Evolutionary conservation across 768 basidiomycete genomes (phyloP).

Genomic region (Kwoniella sp.): DNA sequence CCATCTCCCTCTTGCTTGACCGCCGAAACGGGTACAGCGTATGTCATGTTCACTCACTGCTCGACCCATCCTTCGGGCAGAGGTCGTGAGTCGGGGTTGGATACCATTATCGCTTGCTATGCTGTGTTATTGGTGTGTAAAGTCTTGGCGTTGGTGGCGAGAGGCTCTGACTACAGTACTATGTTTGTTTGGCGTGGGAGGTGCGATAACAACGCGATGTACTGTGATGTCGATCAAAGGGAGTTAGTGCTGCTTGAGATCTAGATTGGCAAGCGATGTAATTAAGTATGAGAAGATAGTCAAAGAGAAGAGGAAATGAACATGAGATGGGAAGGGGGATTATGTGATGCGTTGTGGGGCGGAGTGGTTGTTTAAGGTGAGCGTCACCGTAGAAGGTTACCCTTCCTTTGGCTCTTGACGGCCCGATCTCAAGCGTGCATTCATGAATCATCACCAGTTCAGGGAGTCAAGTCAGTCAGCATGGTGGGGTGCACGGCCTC

Average conservation of each 20-base stretch:
- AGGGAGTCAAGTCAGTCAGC: too few relatives aligned
- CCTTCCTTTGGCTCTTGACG: not conserved
- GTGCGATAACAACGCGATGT: not conserved
- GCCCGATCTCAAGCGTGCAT: not conserved
- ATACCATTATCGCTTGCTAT: slow-evolving; percentile 23
- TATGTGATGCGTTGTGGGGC: too few relatives aligned
- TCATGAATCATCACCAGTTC: not conserved
- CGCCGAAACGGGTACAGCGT: not conserved
- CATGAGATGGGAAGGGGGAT: not conserved
- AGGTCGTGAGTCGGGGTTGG: slow-evolving; percentile 45
- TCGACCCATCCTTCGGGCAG: slow-evolving; percentile 48
- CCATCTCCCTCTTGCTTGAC: not conserved
- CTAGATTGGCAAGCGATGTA: slow-evolving; percentile 1
- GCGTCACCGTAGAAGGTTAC: not conserved
- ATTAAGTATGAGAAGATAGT: not conserved
- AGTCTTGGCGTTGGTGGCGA: slow-evolving; percentile 16
- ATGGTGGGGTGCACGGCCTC: too few relatives aligned
- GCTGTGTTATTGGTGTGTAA: not conserved
- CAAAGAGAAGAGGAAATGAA: not conserved
- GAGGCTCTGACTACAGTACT: not conserved
- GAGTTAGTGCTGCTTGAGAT: too few relatives aligned
- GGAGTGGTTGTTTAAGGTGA: not conserved
- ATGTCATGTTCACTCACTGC: slow-evolving; percentile 31
- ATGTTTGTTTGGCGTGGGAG: not conserved
- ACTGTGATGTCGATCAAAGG: not conserved